phyloP scores from a whole-genome alignment of 1,284 basidiomycete species.

The Cutaneotrichosporon cyanovorans region DNA sequence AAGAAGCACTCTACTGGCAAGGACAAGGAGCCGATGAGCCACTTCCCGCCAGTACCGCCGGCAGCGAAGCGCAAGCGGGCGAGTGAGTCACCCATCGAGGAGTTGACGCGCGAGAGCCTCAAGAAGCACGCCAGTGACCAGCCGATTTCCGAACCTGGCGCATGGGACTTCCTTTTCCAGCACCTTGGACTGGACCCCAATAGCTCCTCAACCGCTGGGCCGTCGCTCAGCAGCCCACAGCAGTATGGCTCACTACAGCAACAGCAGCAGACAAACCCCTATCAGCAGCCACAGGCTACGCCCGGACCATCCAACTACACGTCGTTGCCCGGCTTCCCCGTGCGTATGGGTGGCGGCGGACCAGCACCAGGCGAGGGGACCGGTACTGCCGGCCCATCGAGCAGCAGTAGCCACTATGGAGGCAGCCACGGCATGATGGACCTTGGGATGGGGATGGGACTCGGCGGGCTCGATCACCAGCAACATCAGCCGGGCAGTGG shows the following conservation, averaged over 20 bases:
- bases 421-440: too few species aligned
- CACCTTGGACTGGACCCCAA: not conserved
- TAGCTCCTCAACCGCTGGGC: too few species aligned
- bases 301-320: too few species aligned
- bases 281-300: too few species aligned
- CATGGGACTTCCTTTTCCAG: constrained; percentile 18
- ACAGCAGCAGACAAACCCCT: too few species aligned
- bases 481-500: not conserved
- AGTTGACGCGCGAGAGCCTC: not conserved
- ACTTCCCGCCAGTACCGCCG: constrained; percentile 1
- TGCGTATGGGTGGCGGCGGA: constrained; percentile 2
- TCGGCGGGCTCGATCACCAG: not conserved
- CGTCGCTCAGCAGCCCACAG: too few species aligned
- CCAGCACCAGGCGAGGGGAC: not conserved
- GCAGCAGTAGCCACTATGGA: too few species aligned
- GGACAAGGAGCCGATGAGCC: constrained; percentile 5
- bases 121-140: not conserved
- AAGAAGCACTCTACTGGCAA: constrained; percentile 19
- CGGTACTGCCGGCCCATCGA: too few species aligned
- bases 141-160: constrained; percentile 1
- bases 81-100: not conserved
- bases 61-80: constrained; percentile 27
- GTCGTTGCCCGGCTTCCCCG: constrained; percentile 1
- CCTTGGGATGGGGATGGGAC: too few species aligned
- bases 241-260: too few species aligned